Conservation (phyloP, 2,329 filamentous ascomycete genomes). For the Hypomyces perniciosus region DNA sequence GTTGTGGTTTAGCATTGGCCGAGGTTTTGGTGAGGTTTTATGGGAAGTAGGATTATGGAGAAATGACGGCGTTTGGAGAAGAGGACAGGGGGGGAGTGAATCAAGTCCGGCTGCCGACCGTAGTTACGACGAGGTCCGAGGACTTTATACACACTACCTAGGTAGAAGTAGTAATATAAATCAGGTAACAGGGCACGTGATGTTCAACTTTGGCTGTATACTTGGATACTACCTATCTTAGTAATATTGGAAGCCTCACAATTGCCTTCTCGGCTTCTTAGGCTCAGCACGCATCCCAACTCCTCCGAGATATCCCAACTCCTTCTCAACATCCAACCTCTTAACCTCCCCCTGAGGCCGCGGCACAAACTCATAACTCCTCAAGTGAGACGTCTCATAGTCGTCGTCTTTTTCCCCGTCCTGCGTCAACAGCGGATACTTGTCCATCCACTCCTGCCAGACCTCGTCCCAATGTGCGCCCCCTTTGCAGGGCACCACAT, state of each 20-base stretch:
- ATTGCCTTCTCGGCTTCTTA: no score
- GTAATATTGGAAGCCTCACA: no score
- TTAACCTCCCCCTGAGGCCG: constrained; percentile 15
- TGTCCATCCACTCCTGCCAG: constrained; percentile 26
- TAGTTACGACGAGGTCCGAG: neutral
- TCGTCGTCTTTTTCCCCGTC: neutral
- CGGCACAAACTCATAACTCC: constrained; percentile 12
- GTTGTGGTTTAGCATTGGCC: neutral
- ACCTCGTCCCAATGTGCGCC: constrained; percentile 17
- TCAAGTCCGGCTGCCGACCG: neutral
- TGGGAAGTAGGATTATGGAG: neutral
- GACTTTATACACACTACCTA: no score
- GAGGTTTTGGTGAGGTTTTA: constrained; percentile 4
- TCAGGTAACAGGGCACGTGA: no score
- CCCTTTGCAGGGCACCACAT: neutral
- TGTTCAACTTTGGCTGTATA: no score
- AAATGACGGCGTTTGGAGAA: neutral
- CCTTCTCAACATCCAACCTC: constrained; percentile 17
- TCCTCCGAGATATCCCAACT: constrained; percentile 24
- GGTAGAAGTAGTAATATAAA: no score
- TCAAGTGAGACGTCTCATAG: neutral
- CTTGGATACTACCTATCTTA: no score
- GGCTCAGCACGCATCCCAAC: constrained; percentile 13
- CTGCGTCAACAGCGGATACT: constrained; percentile 15
- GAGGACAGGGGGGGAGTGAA: neutral